Conservation (phyloP, 2,329 filamentous ascomycete genomes). For the Phaeosphaeriaceae sp. region DNA sequence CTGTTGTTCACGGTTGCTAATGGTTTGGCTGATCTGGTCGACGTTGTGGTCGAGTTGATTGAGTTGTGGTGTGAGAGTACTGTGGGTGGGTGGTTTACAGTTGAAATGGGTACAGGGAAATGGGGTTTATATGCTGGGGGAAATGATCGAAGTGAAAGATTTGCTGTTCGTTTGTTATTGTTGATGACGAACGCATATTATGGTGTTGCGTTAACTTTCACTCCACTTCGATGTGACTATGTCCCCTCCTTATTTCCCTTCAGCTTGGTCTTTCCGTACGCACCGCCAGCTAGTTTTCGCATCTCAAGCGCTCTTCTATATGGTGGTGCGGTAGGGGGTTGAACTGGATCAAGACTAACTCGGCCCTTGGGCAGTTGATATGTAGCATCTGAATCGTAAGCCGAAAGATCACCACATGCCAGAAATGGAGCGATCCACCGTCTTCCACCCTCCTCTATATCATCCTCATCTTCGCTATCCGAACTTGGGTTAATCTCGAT, state of each 20-base stretch:
- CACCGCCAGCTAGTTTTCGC: slow-evolving; percentile 75
- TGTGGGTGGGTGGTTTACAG: not conserved
- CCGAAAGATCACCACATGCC: slow-evolving; percentile 93
- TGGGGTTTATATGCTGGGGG: no score
- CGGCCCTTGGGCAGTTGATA: slow-evolving; percentile 88
- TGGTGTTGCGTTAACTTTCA: not conserved
- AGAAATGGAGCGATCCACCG: slow-evolving; percentile 95
- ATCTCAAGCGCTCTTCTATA: slow-evolving; percentile 92
- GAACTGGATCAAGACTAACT: slow-evolving; percentile 86
- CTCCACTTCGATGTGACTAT: not conserved
- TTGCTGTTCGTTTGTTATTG: not conserved
- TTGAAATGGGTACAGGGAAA: not conserved
- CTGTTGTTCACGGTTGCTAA: no score
- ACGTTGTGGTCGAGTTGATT: no score
- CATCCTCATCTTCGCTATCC: slow-evolving; percentile 48
- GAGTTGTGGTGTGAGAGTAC: no score
- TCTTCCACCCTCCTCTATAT: slow-evolving; percentile 52
- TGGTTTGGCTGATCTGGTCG: no score
- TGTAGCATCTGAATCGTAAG: slow-evolving; percentile 94
- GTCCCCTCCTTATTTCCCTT: slow-evolving; percentile 3
- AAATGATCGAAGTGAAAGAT: not conserved
- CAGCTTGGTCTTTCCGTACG: slow-evolving; percentile 73
- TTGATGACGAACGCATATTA: not conserved
- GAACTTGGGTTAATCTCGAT: slow-evolving; percentile 56
- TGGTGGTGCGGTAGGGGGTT: slow-evolving; percentile 93